These are phyloP conservation scores for Xenoacremonium recifei DNA, from an alignment of 2,329 filamentous ascomycete species.

Conservation along the genomic window DNA sequence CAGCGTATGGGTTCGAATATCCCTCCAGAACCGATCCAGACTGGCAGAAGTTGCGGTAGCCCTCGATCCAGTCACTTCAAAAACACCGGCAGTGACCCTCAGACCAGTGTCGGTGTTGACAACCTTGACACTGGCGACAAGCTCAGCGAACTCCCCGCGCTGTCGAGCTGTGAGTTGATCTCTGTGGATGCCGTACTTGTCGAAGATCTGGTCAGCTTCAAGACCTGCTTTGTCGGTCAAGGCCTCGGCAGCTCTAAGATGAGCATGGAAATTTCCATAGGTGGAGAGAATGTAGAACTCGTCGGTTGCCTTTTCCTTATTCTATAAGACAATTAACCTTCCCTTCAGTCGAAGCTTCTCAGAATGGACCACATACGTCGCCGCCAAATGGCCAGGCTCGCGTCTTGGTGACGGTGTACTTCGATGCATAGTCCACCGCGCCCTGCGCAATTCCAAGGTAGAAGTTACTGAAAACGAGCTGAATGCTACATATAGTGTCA, in stretches of 20 bases:
- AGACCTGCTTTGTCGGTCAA: constrained; percentile 56
- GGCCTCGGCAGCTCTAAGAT: constrained; percentile 58
- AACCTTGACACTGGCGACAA: constrained; percentile 62
- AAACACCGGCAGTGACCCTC: constrained; percentile 58
- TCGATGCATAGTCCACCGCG: constrained; percentile 51
- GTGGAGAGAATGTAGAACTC: constrained; percentile 65
- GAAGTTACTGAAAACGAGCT: constrained; percentile 66
- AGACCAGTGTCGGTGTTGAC: constrained; percentile 60
- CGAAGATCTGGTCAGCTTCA: constrained; percentile 47
- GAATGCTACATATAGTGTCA: constrained; percentile 41
- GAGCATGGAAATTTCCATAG: constrained; percentile 63
- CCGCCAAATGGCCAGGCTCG: constrained; percentile 64
- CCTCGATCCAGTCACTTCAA: constrained; percentile 61
- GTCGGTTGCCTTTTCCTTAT: constrained; percentile 56
- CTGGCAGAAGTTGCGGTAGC: constrained; percentile 58
- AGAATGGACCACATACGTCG: constrained; percentile 40
- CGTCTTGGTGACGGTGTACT: constrained; percentile 56
- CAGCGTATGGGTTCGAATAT: constrained; percentile 63
- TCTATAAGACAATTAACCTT: constrained; percentile 24
- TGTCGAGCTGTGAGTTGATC: constrained; percentile 46
- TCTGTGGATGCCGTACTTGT: constrained; percentile 35
- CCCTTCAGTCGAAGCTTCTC: not conserved
- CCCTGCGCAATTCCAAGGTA: constrained; percentile 63
- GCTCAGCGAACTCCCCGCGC: constrained; percentile 61
- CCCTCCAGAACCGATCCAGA: constrained; percentile 64